Evolutionary conservation across 1,284 basidiomycete species (phyloP), one percentile per base, ranked within the genome.

Genomic region (Ustilago bromivora): DNA sequence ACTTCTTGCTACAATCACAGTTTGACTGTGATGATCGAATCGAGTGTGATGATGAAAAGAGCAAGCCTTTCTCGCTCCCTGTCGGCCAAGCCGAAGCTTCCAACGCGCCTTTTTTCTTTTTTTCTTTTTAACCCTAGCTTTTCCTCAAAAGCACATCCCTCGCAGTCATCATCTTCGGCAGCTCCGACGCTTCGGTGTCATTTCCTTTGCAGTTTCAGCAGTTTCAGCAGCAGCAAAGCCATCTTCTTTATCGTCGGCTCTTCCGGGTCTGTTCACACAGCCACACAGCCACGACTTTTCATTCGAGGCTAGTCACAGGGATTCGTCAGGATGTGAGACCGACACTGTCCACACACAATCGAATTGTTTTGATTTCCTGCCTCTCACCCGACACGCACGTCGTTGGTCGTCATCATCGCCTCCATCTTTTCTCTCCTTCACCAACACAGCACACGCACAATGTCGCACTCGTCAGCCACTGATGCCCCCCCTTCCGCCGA

Each of bases 381-480:
- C 12, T 43, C n/a, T 43, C 41, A 11, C 10, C 10, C 7, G 19
- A 32, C n/a, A 23, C 53, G 56, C 70, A 60, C 61, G 71, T 56
- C 70, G 57, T 36, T 55, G 46, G 15, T 53, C 61, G 28, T 32
- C 36, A 55, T 36, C 56, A 36, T 57, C 61, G 13, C 57, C 47
- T 28, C 41, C 43, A 40, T 31, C 49, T 32, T 51, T 13, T 4
- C 6, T n/a, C 49, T 31, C 31, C 6, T 13, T n/a, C n/a, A 49
- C 46, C 51, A 57, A 23, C 57, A 36, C 40, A 43, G 10, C 34
- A 53, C 36, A n/a, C 53, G 38, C 59, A 64, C 10, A 31, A 73
- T 73, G 71, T 68, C 66, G 35, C 62, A 68, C 49, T 55, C 54
- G 49, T 49, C 59, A 32, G 6, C 69, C 32, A 11, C 61, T 31